Base-by-base conservation (phyloP, 371 early-diverging fungal genomes). In the Haplosporangium sp. region DNA sequence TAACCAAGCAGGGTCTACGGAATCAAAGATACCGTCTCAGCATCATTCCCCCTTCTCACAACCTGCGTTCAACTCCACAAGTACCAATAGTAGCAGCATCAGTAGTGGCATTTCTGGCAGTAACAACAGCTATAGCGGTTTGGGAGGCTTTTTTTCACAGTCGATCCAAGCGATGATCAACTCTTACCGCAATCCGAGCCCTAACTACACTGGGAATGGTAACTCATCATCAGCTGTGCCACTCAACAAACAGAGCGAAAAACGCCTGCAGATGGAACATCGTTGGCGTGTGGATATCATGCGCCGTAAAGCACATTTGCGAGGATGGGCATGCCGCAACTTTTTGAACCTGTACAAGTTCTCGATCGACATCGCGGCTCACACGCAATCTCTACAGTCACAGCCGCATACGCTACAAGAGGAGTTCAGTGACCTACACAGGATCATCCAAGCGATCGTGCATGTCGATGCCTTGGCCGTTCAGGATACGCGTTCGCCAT, bases 231-330 rank as follows among this genome's bases (percentile, higher is more conserved):
- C 60, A 2, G 37, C 50, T 46, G 55, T 38, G 1, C 36, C 57
- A 2, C 47, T 60, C 18, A 55, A 53, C 47, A 67, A 58, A 48
- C 74, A 73, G 23, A 68, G 67, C 50, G 65, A 69, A 60, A 63
- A 58, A 21, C 69, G 68, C 0, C 45, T 56, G 14, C 59, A 52
- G 18, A 45, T 73, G 58, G 74, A 74, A 36, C 46, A 45, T 18
- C 64, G 61, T 12, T 76, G 76, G 76, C 29, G 76, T 10, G 60
- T 65, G 8, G 76, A 76, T n/a, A 70, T 76, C 18, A 52, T 63
- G 63, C 58, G 66, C 5, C 62, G 76, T 0, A 65, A 59, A 40
- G 71, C 71, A 2, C 64, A 70, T 36, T 23, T 76, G 13, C 71
- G 67, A 1, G 66, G 59, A 4, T 76, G 76, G 76, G 67, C 67